Evolutionary conservation across 2,329 filamentous ascomycete species (phyloP).

Genomic region (Cercospora sojina): DNA sequence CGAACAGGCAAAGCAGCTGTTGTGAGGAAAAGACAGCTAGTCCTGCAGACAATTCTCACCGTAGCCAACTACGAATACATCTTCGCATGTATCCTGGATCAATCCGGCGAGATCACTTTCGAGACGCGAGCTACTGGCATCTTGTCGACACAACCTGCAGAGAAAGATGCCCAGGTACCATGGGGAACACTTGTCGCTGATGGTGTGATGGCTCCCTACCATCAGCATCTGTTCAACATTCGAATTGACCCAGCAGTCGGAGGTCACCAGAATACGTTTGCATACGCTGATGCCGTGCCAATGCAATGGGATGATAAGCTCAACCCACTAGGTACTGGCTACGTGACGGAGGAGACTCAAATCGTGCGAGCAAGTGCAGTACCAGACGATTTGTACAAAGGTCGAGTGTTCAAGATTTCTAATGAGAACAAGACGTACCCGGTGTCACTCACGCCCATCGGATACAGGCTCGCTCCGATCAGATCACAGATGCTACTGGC

Average conservation of each 20-base stretch:
- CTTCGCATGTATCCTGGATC: conserved; percentile 64
- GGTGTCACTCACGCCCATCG: conserved; percentile 49
- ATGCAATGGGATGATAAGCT: conserved; percentile 54
- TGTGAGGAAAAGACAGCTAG: conserved; percentile 60
- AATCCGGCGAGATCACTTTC: conserved; percentile 65
- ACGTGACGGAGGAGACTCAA: conserved; percentile 49
- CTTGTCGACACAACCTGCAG: conserved; percentile 65
- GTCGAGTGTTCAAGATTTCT: conserved; percentile 50
- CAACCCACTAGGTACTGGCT: conserved; percentile 57
- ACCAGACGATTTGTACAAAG: conserved; percentile 47
- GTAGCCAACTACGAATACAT: conserved; percentile 68
- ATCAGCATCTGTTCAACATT: conserved; percentile 71
- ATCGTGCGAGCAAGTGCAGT: conserved; percentile 52
- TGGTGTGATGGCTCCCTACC: conserved; percentile 66
- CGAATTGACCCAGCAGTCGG: conserved; percentile 51
- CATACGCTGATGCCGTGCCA: conserved; percentile 57
- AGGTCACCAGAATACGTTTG: conserved; percentile 46
- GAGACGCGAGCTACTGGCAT: conserved; percentile 70
- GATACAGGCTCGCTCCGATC: conserved; percentile 51
- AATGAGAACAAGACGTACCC: conserved; percentile 47
- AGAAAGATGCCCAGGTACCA: conserved; percentile 62
- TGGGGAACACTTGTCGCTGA: conserved; percentile 69
- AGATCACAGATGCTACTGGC: conserved; percentile 53
- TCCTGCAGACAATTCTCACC: conserved; percentile 66
- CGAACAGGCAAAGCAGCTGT: conserved; percentile 61